phyloP scores from a whole-genome alignment of 2,329 filamentous ascomycete species.

The Xylariales sp. region DNA sequence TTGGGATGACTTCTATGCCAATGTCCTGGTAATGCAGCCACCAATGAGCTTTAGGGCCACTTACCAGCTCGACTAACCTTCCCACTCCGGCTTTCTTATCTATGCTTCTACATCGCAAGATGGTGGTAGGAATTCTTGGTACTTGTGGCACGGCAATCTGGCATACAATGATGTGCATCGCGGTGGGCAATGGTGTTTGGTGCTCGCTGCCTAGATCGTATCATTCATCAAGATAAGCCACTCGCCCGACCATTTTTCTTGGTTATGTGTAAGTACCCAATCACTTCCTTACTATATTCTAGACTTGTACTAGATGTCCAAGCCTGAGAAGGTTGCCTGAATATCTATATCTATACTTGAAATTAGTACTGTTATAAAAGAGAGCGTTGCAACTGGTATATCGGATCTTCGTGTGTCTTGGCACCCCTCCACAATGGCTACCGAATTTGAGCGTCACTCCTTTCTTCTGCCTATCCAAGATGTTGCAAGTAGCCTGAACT shows the following conservation, averaged over 20 bases:
- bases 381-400: too few species aligned
- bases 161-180: not conserved
- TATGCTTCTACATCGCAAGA: conserved; percentile 3
- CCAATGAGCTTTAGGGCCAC: conserved; percentile 7
- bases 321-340: too few species aligned
- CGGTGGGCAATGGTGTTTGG: not conserved
- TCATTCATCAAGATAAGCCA: too few species aligned
- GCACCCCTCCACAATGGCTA: conserved; percentile 32
- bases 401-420: conserved; percentile 3
- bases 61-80: not conserved
- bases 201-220: too few species aligned
- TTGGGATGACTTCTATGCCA: too few species aligned
- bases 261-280: too few species aligned
- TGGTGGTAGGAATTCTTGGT: conserved; percentile 11
- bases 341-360: too few species aligned
- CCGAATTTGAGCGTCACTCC: conserved; percentile 49
- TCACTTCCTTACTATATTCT: too few species aligned
- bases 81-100: not conserved
- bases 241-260: too few species aligned
- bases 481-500: conserved; percentile 58
- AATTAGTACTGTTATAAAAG: too few species aligned
- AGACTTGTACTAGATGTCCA: too few species aligned
- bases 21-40: not conserved
- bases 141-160: conserved; percentile 4
- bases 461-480: conserved; percentile 58